A percentile compares a stretch with the other conserved stretches of the same genome.
Evolutionary conservation across 2,329 filamentous ascomycete species (phyloP).

Genomic region (Sclerotinia glacialis): DNA sequence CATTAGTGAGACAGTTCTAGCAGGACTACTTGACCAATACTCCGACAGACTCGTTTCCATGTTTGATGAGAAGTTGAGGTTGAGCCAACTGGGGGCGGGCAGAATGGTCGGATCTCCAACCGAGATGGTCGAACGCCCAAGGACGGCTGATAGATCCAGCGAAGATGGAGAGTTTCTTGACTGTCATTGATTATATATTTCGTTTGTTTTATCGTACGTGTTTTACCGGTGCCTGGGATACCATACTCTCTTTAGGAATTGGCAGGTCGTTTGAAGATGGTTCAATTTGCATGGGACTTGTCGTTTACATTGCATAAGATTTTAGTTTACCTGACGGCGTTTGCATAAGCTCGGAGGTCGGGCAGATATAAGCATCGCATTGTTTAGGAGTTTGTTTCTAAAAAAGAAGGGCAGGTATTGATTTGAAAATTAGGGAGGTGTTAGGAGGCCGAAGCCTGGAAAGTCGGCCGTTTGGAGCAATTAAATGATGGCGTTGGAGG

Average conservation of each 20-base stretch:
- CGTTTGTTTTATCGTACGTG: not conserved
- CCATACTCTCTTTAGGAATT: conserved; percentile 1
- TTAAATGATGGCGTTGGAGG: not conserved
- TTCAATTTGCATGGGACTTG: not conserved
- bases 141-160: conserved; percentile 28
- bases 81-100: conserved; percentile 39
- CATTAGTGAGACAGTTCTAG: conserved; percentile 57
- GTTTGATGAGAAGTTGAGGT: conserved; percentile 67
- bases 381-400: not conserved
- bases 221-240: conserved; percentile 9
- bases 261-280: not conserved
- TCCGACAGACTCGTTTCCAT: conserved; percentile 68
- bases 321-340: not conserved
- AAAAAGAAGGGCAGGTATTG: not conserved
- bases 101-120: conserved; percentile 22
- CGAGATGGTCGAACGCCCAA: conserved; percentile 28
- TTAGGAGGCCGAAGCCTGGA: not conserved
- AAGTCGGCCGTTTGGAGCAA: not conserved
- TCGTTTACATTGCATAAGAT: not conserved
- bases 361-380: not conserved
- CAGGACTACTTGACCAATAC: conserved; percentile 70
- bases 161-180: conserved; percentile 19
- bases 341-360: not conserved
- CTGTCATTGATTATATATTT: conserved; percentile 7
- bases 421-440: not conserved